phyloP scores from a whole-genome alignment of 31 red algal species.

The Endocladia muricata region DNA sequence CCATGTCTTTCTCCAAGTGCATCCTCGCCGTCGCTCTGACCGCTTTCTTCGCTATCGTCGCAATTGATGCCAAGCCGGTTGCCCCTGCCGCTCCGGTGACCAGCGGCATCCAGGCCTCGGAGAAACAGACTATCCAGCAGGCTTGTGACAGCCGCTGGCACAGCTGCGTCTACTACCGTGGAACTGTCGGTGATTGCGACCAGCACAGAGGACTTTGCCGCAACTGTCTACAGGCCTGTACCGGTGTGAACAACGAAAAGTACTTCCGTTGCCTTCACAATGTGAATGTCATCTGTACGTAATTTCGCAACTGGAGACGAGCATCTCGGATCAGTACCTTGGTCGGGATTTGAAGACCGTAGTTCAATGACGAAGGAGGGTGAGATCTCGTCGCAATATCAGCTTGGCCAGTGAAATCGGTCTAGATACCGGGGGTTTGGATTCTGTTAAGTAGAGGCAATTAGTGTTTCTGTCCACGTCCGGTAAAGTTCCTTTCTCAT shows the following conservation, averaged over 20 bases:
- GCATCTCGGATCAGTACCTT: too few relatives aligned
- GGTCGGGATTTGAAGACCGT: too few relatives aligned
- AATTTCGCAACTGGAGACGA: too few relatives aligned
- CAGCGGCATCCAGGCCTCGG: neutral
- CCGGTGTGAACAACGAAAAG: neutral
- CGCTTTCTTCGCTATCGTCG: neutral
- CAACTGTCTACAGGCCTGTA: neutral
- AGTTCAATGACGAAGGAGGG: too few relatives aligned
- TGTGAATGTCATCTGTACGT: neutral
- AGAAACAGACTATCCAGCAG: neutral
- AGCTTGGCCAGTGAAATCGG: too few relatives aligned
- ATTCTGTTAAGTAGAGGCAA: too few relatives aligned
- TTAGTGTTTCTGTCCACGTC: too few relatives aligned
- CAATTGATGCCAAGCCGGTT: neutral
- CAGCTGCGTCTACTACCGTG: neutral
- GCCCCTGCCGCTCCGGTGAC: neutral
- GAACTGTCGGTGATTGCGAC: neutral
- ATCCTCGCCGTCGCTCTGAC: neutral
- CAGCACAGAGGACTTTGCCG: neutral
- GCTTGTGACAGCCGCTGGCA: neutral
- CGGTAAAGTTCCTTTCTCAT: too few relatives aligned
- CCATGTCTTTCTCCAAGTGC: neutral
- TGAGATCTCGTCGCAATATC: too few relatives aligned
- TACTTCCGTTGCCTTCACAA: neutral
- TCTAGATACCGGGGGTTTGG: too few relatives aligned